phyloP scores from a whole-genome alignment of 2,329 filamentous ascomycete species.

The Ophiostoma tasmaniense region DNA sequence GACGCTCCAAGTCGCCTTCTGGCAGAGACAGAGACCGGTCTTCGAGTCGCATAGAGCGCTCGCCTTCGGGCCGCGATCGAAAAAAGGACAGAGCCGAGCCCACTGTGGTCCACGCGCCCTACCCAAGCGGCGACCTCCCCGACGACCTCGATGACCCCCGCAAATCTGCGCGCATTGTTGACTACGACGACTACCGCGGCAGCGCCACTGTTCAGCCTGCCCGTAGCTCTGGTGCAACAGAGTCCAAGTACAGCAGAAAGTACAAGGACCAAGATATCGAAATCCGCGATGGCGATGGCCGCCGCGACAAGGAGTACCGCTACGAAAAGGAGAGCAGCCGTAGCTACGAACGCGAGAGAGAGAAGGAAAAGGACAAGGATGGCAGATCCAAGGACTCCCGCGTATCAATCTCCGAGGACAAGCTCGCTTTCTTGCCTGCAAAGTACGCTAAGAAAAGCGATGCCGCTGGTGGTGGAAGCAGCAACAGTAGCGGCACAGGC shows the following conservation, averaged over 20 bases:
- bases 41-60: slow-evolving; percentile 16
- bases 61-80: slow-evolving; percentile 19
- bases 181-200: slow-evolving; percentile 26
- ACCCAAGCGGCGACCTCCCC: slow-evolving; percentile 32
- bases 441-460: slow-evolving; percentile 35
- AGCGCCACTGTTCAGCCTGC: slow-evolving; percentile 22
- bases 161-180: slow-evolving; percentile 24
- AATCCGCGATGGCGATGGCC: slow-evolving; percentile 23
- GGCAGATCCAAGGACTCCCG: slow-evolving; percentile 26
- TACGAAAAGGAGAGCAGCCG: slow-evolving; percentile 26
- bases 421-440: slow-evolving; percentile 38
- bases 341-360: slow-evolving; percentile 26
- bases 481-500: background rate
- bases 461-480: background rate
- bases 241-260: slow-evolving; percentile 30
- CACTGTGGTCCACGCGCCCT: slow-evolving; percentile 35
- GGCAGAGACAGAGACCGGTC: slow-evolving; percentile 30
- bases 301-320: slow-evolving; percentile 24
- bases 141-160: slow-evolving; percentile 26
- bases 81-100: slow-evolving; percentile 15
- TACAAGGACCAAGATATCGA: slow-evolving; percentile 29
- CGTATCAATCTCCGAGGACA: slow-evolving; percentile 29
- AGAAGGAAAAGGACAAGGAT: slow-evolving; percentile 19
- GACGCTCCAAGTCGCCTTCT: slow-evolving; percentile 40
- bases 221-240: slow-evolving; percentile 17